Evolutionary conservation across 2,329 filamentous ascomycete genomes (phyloP).

Genomic region (Diplocarpon rosae): DNA sequence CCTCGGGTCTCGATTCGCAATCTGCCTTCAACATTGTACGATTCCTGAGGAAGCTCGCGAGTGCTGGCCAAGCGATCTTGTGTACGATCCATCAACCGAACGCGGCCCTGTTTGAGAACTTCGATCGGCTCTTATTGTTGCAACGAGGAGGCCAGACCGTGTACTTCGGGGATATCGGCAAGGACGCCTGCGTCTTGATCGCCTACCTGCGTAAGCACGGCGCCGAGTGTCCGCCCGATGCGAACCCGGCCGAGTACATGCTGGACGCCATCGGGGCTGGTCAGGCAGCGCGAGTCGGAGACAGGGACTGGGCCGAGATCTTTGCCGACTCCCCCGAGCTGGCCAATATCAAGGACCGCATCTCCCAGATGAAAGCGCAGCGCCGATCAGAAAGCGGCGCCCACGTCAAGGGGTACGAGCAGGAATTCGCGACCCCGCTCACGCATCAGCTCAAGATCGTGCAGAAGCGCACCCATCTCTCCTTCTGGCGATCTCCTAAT

Average conservation of each 20-base stretch:
- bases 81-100: conserved; percentile 64
- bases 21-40: conserved; percentile 49
- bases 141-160: conserved; percentile 53
- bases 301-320: conserved; percentile 52
- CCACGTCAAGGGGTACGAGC: conserved; percentile 35
- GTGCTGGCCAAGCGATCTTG: conserved; percentile 55
- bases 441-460: conserved; percentile 71
- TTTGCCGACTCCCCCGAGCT: conserved; percentile 50
- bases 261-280: conserved; percentile 53
- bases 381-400: conserved; percentile 36
- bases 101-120: conserved; percentile 58
- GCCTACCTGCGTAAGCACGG: conserved; percentile 35
- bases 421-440: conserved; percentile 74
- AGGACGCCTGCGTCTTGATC: conserved; percentile 47
- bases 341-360: conserved; percentile 42
- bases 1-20: conserved; percentile 46
- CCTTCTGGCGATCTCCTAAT: conserved; percentile 79
- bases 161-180: conserved; percentile 57
- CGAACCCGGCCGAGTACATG: conserved; percentile 47
- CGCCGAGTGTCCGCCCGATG: conserved; percentile 40
- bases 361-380: conserved; percentile 41
- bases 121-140: conserved; percentile 53
- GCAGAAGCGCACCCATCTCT: conserved; percentile 58
- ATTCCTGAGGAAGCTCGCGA: conserved; percentile 46
- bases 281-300: conserved; percentile 48